Evolutionary conservation across 163 green algal genomes (phyloP).

Genomic region (Scenedesmus sp.): DNA sequence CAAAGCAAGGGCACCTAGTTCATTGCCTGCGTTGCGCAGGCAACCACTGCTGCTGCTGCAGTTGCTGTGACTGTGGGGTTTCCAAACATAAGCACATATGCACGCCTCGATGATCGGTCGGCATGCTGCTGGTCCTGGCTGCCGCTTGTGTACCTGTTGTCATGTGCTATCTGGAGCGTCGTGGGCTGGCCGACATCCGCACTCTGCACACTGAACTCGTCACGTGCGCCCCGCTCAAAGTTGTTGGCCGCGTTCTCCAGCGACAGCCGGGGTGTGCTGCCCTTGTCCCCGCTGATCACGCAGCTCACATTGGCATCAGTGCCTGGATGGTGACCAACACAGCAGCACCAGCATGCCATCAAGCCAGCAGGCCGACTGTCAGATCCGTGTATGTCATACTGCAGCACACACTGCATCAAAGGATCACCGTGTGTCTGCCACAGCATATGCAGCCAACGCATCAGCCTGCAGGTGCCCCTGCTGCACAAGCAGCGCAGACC

Average conservation of each 20-base stretch:
- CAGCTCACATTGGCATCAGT: conserved; percentile 77
- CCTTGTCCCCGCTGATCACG: conserved; percentile 73
- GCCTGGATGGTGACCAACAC: conserved; percentile 45
- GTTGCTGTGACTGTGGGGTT: neutral
- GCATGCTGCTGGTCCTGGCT: neutral
- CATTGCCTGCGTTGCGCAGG: too few species aligned
- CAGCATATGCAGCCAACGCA: neutral
- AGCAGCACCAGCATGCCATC: neutral
- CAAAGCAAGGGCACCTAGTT: too few species aligned
- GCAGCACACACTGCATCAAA: too few species aligned
- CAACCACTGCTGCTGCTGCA: neutral
- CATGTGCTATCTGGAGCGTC: conserved; percentile 30
- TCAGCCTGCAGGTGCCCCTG: neutral
- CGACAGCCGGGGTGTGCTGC: conserved; percentile 60
- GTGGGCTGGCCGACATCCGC: neutral
- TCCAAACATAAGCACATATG: too few species aligned
- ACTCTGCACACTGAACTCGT: conserved; percentile 40
- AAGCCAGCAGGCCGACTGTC: neutral
- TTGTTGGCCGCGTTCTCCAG: conserved; percentile 63
- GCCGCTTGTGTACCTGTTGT: neutral
- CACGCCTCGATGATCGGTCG: too few species aligned
- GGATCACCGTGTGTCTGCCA: neutral
- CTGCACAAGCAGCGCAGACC: neutral
- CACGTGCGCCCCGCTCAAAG: conserved; percentile 49
- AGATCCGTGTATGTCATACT: too few species aligned